A percentile compares a stretch with the other conserved stretches of the same genome.
Evolutionary conservation across 306 rosid genomes (phyloP).

Genomic region (Argentina anserina): DNA sequence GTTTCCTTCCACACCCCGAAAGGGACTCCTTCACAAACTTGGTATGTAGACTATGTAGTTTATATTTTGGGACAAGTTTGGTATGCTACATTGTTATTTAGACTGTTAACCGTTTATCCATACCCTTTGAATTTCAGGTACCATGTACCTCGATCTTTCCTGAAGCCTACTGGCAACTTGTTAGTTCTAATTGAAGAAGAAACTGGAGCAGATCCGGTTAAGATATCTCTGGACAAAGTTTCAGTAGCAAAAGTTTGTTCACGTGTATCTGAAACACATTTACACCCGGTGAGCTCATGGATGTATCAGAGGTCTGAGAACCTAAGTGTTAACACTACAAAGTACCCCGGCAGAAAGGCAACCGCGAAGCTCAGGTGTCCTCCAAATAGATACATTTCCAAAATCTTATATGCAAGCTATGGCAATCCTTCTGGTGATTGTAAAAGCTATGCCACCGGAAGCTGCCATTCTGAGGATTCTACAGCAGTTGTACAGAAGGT

Average conservation of each 20-base stretch:
- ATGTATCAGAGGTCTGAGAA: background rate
- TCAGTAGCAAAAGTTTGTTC: conserved; percentile 26
- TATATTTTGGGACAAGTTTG: background rate
- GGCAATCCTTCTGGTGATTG: conserved; percentile 50
- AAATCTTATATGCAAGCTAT: conserved; percentile 43
- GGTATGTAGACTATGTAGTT: conserved; percentile 37
- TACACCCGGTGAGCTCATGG: conserved; percentile 36
- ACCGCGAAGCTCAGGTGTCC: conserved; percentile 32
- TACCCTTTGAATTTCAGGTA: conserved; percentile 48
- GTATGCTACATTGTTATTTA: background rate
- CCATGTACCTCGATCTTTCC: conserved; percentile 71
- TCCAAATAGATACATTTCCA: conserved; percentile 32
- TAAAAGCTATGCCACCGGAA: conserved; percentile 28
- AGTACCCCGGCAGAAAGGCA: conserved; percentile 5
- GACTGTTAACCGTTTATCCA: background rate
- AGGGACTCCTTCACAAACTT: conserved; percentile 79
- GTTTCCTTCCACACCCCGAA: conserved; percentile 57
- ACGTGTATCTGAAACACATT: conserved; percentile 37
- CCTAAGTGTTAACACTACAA: background rate
- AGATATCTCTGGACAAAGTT: conserved; percentile 36
- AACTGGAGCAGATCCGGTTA: conserved; percentile 49
- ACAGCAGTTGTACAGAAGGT: conserved; percentile 32
- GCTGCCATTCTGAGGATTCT: conserved; percentile 38
- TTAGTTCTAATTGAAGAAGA: conserved; percentile 74
- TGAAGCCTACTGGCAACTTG: conserved; percentile 54